Percentiles rank a stretch among this genome's conserved stretches.
Conservation (phyloP, 1,284 basidiomycete species). For the Sanguinoderma infundibulare region DNA sequence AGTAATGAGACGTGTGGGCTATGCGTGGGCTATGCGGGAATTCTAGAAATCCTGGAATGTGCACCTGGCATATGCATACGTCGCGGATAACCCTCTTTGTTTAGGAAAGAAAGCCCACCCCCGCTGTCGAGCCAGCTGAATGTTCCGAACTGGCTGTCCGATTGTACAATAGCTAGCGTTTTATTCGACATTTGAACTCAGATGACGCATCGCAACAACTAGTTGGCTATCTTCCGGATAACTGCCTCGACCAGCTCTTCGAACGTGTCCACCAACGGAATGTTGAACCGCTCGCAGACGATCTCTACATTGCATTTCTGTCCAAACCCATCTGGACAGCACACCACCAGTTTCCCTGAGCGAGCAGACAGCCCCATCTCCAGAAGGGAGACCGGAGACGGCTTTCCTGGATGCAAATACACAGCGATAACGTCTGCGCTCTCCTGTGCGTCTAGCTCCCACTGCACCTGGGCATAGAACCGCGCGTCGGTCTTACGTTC, state of each 20-base stretch:
- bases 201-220: too few relatives aligned
- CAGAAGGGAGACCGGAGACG: not conserved
- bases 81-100: too few relatives aligned
- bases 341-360: not conserved
- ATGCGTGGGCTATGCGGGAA: too few relatives aligned
- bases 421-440: conserved; percentile 3
- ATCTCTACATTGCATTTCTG: conserved; percentile 5
- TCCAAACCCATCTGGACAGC: conserved; percentile 3
- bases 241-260: not conserved
- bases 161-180: too few relatives aligned
- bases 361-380: not conserved
- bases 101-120: too few relatives aligned
- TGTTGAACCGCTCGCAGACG: not conserved
- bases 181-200: too few relatives aligned
- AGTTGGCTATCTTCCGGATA: not conserved
- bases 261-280: not conserved
- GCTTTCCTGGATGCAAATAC: not conserved
- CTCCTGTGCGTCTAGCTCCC: not conserved
- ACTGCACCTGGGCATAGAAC: not conserved
- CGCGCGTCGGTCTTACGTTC: not conserved
- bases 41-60: not conserved
- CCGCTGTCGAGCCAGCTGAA: too few relatives aligned
- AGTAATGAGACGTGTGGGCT: too few relatives aligned
- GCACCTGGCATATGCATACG: too few relatives aligned
- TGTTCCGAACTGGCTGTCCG: too few relatives aligned